Evolutionary conservation across 2,329 filamentous ascomycete genomes (phyloP), one percentile per base, ranked within the genome.

Genomic region (Aspergillus terreus): DNA sequence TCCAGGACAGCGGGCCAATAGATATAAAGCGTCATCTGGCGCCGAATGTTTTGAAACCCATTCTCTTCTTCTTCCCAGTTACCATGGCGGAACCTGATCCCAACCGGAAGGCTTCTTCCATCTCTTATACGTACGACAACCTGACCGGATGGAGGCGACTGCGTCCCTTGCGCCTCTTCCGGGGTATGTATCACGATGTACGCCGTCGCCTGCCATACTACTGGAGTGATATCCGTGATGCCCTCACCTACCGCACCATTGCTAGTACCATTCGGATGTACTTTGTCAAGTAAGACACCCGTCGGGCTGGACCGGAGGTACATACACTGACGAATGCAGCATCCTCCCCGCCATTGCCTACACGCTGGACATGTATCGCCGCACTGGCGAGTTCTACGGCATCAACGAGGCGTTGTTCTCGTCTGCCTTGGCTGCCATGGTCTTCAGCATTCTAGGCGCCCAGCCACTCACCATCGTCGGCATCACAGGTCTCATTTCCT

Each of bases 321-420:
- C 19, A 19, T 19, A 19, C 9, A 50, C 17, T 50, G 33, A 33
- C 6, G 30, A 11, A 10, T 4, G 4, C 40, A 74, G 78, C 53
- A 69, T 84, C 1, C 71, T 84, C 4, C 81, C 82, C 4, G 82
- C 82, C 0, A 70, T 84, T 3, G 81, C 81, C 2, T 84, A 81
- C 56, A 77, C 78, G 2, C 68, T 83, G 15, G 81, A 84, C 61
- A 83, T 83, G 78, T 75, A 77, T 49, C 74, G 80, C 6, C 72
- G 77, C 14, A 83, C 81, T 0, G 76, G 74, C 21, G 71, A 73
- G 15, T 81, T 79, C 66, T 82, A 76, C 55, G 81, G 81, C 33
- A 73, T 83, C 60, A 83, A 82, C 52, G 79, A 82, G 60, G 78
- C 74, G 0, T 69, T 82, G 2, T 78, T 82, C 58, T 72, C 79